phyloP scores from a whole-genome alignment of 192 early-diverging fungal genomes.

The Backusella liffmaniae region DNA sequence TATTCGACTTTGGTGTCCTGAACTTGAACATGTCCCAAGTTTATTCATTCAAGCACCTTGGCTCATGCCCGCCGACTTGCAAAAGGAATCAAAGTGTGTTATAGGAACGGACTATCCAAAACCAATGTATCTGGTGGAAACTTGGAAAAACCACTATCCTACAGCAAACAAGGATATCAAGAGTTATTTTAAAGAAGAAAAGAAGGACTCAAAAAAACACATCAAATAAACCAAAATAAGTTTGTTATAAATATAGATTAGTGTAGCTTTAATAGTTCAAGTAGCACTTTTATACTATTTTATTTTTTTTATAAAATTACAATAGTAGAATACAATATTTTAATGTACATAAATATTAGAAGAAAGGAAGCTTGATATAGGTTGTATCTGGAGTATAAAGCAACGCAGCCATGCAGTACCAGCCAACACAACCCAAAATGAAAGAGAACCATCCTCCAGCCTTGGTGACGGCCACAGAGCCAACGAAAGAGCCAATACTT shows the following conservation, averaged over 20 bases:
- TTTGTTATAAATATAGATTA: not conserved
- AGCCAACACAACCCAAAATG: conserved; percentile 20
- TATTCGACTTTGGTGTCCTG: conserved; percentile 36
- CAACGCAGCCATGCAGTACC: conserved; percentile 20
- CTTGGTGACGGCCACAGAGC: not conserved
- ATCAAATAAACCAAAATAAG: not conserved
- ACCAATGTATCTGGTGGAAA: conserved; percentile 7
- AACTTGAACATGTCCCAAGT: conserved; percentile 18
- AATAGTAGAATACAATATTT: not conserved
- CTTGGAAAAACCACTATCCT: conserved; percentile 12
- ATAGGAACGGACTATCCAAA: conserved; percentile 18
- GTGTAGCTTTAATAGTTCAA: not conserved
- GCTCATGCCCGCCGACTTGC: conserved; percentile 6
- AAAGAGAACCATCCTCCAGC: conserved; percentile 27
- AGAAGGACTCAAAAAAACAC: not conserved
- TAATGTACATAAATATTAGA: conserved; percentile 4
- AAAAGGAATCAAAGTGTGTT: conserved; percentile 3
- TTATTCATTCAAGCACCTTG: conserved; percentile 6
- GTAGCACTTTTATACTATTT: not conserved
- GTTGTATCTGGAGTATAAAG: conserved; percentile 4
- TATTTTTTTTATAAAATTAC: not conserved
- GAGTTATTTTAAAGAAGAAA: not conserved
- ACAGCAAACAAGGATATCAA: not conserved
- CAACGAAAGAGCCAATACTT: conserved; percentile 1
- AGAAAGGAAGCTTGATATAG: conserved; percentile 15